Base-by-base conservation (phyloP, 176 grass and related monocot genomes). In the Thinopyrum elongatum region DNA sequence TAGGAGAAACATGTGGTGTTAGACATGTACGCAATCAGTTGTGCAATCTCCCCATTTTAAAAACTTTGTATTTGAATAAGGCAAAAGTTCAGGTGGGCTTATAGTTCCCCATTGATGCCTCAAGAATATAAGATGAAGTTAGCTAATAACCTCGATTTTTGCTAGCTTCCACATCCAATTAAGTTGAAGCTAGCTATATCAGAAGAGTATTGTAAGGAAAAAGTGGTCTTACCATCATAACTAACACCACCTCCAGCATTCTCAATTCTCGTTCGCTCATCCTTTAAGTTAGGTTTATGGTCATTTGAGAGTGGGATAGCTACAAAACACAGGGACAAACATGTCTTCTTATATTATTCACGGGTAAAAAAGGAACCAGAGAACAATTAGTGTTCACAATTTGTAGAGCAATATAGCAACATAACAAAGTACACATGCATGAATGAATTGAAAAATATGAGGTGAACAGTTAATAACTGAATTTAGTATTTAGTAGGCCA, bases 241-340 rank as follows among this genome's bases (percentile, higher is more conserved):
- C 84, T 77, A 83, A 98, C 64, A 88, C 90, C 57, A 78, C 96
- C 93, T 58, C 93, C 93, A 78, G 91, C 93, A 83, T 94, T 81
- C 92, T 92, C 91, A 89, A 98, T 92, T 81, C 96, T 85, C 69
- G 89, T 77, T 10, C 58, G 78, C 65, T 98, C 96, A 92, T 95
- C 82, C 79, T 68, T 92, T 82, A 58, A 89, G 74, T 98, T 94
- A 87, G 96, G 96, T 65, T 95, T 98, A 79, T 98, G 96, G 74
- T 95, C 96, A 66, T 95, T 73, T 77, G 96, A 95, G 58, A 98
- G 61, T 86, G 93, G 81, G 53, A 91, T 85, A 70, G 88, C 96
- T 98, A 90, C 16, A 95, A 79, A 70, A 77, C 42, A 88, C 44
- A 80, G 13, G 88, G 55, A 89, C 23, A 70, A 67, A 74, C 36